Evolutionary conservation across 2,329 filamentous ascomycete genomes (phyloP).

Genomic region (Calonectria crousiana): DNA sequence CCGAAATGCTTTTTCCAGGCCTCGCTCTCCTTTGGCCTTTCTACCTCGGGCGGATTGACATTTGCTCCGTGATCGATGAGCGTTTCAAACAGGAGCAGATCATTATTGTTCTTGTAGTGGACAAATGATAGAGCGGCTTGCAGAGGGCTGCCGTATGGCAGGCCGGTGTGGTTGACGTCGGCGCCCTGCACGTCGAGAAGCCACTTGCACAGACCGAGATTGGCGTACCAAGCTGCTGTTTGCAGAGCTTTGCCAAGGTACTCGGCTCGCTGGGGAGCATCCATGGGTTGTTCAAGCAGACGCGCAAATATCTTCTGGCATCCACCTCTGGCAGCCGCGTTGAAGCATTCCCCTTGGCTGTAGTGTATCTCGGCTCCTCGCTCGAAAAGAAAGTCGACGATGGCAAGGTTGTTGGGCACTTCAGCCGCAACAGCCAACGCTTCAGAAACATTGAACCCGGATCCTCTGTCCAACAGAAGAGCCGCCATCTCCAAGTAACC

Average conservation of each 20-base stretch:
- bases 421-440: neutral
- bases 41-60: neutral
- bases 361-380: neutral
- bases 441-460: neutral
- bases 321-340: neutral
- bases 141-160: neutral
- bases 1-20: neutral
- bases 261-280: neutral
- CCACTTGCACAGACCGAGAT: slow-evolving; percentile 2
- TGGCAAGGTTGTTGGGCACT: neutral
- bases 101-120: neutral
- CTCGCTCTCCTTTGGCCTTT: neutral
- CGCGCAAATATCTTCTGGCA: neutral
- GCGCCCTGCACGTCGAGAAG: slow-evolving; percentile 3
- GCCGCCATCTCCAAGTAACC: neutral
- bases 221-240: neutral
- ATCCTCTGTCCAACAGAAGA: neutral
- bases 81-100: neutral
- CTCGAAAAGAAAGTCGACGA: neutral
- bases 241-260: neutral
- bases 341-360: neutral
- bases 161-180: neutral
- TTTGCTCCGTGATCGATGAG: neutral
- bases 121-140: neutral
- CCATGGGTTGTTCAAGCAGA: neutral